Conservation (phyloP, 306 rosid species). For the Ziziphus jujuba region DNA sequence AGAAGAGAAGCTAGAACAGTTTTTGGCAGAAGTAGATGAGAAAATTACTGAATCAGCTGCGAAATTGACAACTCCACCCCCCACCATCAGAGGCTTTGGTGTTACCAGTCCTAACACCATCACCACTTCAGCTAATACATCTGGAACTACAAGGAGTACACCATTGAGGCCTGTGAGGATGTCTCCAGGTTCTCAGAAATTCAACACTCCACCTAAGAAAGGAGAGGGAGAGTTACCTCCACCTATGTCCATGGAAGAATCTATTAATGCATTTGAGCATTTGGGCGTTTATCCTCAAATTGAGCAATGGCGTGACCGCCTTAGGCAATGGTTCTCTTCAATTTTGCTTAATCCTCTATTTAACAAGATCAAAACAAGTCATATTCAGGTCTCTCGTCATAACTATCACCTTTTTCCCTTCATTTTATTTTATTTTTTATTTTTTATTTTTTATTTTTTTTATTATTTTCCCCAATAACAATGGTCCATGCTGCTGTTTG, state of each 20-base stretch:
- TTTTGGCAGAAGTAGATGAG: conserved; percentile 78
- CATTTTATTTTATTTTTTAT: too few relatives aligned
- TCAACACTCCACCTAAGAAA: conserved; percentile 85
- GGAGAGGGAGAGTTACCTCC: conserved; percentile 85
- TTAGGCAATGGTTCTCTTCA: conserved; percentile 89
- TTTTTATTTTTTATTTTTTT: conserved; percentile 6
- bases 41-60: conserved; percentile 73
- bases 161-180: conserved; percentile 96
- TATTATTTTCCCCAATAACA: neutral
- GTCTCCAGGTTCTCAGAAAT: conserved; percentile 96
- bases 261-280: conserved; percentile 70
- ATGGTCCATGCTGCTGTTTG: neutral
- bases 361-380: conserved; percentile 78
- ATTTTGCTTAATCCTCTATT: conserved; percentile 76
- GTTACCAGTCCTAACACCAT: conserved; percentile 61
- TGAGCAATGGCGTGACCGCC: conserved; percentile 89
- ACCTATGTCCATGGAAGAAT: conserved; percentile 94
- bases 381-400: conserved; percentile 60
- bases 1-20: conserved; percentile 79
- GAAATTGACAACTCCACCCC: conserved; percentile 91
- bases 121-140: conserved; percentile 64
- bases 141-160: conserved; percentile 78
- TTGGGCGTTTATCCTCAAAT: conserved; percentile 89
- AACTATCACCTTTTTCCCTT: conserved; percentile 19
- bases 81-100: conserved; percentile 70